Evolutionary conservation across 129 eudicot genomes (phyloP).

Genomic region (Chrysanthemum makinoi): DNA sequence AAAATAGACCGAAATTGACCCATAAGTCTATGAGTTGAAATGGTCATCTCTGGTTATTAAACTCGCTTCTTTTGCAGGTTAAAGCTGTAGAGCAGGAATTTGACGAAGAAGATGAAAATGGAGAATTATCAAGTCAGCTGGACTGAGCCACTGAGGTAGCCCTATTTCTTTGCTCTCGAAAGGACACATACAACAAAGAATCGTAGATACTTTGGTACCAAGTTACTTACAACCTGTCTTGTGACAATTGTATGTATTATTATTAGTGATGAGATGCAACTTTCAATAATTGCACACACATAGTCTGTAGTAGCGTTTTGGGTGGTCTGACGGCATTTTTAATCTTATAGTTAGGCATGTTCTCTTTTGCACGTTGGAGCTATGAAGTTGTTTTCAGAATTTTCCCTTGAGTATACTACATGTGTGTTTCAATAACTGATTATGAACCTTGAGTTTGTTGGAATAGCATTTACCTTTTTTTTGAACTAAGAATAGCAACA

Average conservation of each 20-base stretch:
- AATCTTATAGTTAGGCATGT: background rate
- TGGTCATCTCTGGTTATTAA: slow-evolving; percentile 1
- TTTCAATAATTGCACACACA: slow-evolving; percentile 12
- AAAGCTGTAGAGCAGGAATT: slow-evolving; percentile 89
- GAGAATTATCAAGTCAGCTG: slow-evolving; percentile 43
- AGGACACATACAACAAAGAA: background rate
- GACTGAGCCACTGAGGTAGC: slow-evolving; percentile 27
- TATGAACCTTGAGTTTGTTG: slow-evolving; percentile 4
- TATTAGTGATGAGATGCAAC: background rate
- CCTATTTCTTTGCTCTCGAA: slow-evolving; percentile 18
- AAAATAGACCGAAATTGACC: background rate
- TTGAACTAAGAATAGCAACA: background rate
- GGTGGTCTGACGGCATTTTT: background rate
- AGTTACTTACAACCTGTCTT: background rate
- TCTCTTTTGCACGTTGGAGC: background rate
- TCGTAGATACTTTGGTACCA: background rate
- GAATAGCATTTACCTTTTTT: background rate
- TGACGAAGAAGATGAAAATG: slow-evolving; percentile 73
- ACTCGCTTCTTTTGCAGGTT: slow-evolving; percentile 43
- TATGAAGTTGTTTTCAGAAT: background rate
- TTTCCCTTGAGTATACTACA: background rate
- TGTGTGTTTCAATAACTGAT: background rate
- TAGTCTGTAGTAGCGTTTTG: slow-evolving; percentile 13
- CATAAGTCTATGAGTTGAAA: background rate
- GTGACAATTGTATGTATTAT: slow-evolving; percentile 25